A percentile compares a stretch with the other conserved stretches of the same genome.
These are phyloP conservation scores for Pelargonium fulgidum DNA, from an alignment of 441 rosid species.

Conservation along the genomic window DNA sequence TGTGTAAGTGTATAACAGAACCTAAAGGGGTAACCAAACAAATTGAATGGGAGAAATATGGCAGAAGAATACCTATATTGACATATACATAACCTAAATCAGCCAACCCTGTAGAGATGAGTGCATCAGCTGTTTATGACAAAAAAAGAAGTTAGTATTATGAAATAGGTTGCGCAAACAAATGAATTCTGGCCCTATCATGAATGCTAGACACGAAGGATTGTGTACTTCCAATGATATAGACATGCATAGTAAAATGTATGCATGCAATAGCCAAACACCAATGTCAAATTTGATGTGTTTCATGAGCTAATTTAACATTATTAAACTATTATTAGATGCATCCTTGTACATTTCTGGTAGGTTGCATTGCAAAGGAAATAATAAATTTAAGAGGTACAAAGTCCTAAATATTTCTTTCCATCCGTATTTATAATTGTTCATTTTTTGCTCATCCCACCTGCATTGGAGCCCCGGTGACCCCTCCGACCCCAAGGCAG, in stretches of 20 bases:
- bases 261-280: too few relatives aligned
- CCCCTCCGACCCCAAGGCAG: too few relatives aligned
- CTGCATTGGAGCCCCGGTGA: too few relatives aligned
- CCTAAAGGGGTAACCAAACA: slow-evolving; percentile 3
- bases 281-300: too few relatives aligned
- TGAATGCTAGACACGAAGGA: too few relatives aligned
- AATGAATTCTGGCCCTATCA: neutral
- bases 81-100: slow-evolving; percentile 70
- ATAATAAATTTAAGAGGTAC: neutral
- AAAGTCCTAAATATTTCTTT: too few relatives aligned
- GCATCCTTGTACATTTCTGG: neutral
- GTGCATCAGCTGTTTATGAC: slow-evolving; percentile 67
- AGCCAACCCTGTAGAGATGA: slow-evolving; percentile 81
- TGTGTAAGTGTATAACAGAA: slow-evolving; percentile 23
- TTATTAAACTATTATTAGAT: neutral
- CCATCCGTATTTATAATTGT: neutral
- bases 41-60: slow-evolving; percentile 14
- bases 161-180: slow-evolving; percentile 1
- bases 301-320: neutral
- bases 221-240: neutral
- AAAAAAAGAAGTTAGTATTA: slow-evolving; percentile 24
- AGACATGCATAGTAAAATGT: too few relatives aligned
- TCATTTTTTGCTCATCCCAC: neutral
- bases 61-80: slow-evolving; percentile 60
- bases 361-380: too few relatives aligned